phyloP scores from a whole-genome alignment of 2,329 filamentous ascomycete genomes.

The Colletotrichum kahawae region DNA sequence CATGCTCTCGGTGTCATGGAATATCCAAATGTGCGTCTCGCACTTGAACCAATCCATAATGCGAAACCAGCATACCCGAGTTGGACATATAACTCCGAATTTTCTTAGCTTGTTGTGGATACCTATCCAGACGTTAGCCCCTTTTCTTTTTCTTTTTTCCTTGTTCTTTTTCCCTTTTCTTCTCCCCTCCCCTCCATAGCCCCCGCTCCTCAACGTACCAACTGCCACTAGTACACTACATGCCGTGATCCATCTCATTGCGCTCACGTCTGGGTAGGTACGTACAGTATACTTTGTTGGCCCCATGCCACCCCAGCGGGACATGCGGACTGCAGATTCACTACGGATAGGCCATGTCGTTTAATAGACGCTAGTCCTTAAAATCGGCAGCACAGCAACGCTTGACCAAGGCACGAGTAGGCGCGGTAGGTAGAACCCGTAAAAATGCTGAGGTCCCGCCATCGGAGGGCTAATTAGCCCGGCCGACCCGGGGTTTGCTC shows the following conservation, averaged over 20 bases:
- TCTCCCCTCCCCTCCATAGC: too few species aligned
- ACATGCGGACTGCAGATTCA: not conserved
- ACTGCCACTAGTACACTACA: not conserved
- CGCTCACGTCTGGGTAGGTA: not conserved
- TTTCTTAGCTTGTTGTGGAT: too few species aligned
- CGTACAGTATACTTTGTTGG: not conserved
- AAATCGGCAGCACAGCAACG: not conserved
- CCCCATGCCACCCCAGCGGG: not conserved
- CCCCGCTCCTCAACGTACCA: not conserved
- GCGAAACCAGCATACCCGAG: not conserved
- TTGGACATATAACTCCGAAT: too few species aligned
- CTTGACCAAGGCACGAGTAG: not conserved
- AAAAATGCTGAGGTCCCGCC: not conserved
- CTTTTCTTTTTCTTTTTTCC: not conserved
- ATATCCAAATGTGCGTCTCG: conserved; percentile 9
- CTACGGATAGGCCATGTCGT: not conserved
- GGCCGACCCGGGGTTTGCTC: conserved; percentile 13
- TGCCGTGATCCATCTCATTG: not conserved
- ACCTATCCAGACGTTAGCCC: not conserved
- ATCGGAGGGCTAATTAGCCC: conserved; percentile 20
- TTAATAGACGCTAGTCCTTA: not conserved
- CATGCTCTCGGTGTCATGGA: conserved; percentile 3
- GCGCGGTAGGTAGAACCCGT: not conserved
- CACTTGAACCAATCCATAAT: not conserved
- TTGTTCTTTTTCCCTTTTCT: not conserved